Percentiles rank a stretch among this genome's conserved stretches.
Evolutionary conservation across 371 early-diverging fungal genomes (phyloP).

Genomic region (Circinella umbellata): DNA sequence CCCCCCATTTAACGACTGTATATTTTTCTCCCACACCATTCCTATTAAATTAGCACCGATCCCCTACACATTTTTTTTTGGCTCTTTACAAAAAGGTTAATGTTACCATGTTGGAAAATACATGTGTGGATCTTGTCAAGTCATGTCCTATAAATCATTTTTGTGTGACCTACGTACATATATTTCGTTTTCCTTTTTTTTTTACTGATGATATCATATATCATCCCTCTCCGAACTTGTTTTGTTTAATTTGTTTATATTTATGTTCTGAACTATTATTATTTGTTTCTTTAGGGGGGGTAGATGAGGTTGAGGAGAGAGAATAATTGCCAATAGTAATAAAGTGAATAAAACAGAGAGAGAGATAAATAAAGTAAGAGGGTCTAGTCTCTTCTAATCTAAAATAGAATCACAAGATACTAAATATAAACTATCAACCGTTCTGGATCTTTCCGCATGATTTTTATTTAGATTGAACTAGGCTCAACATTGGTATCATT

Average conservation of each 20-base stretch:
- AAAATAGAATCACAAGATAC: not conserved
- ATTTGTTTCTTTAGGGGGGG: not conserved
- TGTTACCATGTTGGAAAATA: not conserved
- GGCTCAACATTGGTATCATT: not conserved
- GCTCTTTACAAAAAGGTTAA: not conserved
- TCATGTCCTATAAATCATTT: not conserved
- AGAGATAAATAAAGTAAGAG: not conserved
- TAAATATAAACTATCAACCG: not conserved
- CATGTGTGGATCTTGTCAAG: constrained; percentile 2
- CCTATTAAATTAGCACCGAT: too few species aligned
- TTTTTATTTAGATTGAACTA: constrained; percentile 1
- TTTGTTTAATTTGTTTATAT: not conserved
- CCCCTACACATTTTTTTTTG: not conserved
- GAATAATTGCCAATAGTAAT: not conserved
- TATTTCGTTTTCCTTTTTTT: not conserved
- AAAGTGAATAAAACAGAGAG: not conserved
- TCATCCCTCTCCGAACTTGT: not conserved
- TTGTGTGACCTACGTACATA: not conserved
- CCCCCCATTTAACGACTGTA: not conserved
- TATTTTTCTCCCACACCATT: too few species aligned
- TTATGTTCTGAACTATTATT: not conserved
- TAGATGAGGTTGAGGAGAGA: not conserved
- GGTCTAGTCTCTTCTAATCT: not conserved
- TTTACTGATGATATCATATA: constrained; percentile 2
- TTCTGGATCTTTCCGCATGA: constrained; percentile 7